Percentiles rank a stretch among this genome's conserved stretches.
phyloP scores from a whole-genome alignment of 352 stramenopile genomes.

The Phytophthora quininea region DNA sequence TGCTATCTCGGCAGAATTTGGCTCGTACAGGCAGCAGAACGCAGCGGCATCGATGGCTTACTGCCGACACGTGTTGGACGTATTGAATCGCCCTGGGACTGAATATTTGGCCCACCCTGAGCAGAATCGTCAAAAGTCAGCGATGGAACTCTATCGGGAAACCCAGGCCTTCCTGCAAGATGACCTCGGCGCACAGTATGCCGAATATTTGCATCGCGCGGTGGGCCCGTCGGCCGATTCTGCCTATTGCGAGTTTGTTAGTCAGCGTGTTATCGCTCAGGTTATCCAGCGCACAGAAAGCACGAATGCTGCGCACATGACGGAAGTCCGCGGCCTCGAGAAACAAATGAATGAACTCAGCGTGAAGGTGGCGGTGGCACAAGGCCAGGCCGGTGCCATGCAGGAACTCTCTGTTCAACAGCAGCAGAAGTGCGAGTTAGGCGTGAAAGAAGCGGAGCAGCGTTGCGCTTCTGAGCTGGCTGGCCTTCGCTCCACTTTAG shows the following conservation, averaged over 20 bases:
- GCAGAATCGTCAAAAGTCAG: slow-evolving; percentile 55
- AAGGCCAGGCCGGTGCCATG: slow-evolving; percentile 84
- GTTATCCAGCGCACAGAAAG: slow-evolving; percentile 82
- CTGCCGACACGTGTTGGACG: slow-evolving; percentile 67
- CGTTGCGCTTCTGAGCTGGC: slow-evolving; percentile 72
- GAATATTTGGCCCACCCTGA: slow-evolving; percentile 47
- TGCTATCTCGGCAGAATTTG: slow-evolving; percentile 47
- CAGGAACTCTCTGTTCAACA: slow-evolving; percentile 79
- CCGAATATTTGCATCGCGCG: slow-evolving; percentile 64
- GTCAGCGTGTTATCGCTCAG: slow-evolving; percentile 68
- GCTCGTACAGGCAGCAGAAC: slow-evolving; percentile 77
- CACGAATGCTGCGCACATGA: slow-evolving; percentile 78
- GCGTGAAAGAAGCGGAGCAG: slow-evolving; percentile 78
- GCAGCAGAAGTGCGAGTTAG: slow-evolving; percentile 79
- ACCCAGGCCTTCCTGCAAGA: slow-evolving; percentile 68
- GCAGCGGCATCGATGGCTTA: slow-evolving; percentile 85
- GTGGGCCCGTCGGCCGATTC: slow-evolving; percentile 80
- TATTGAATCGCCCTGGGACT: slow-evolving; percentile 42
- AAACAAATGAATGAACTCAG: slow-evolving; percentile 84
- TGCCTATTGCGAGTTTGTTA: slow-evolving; percentile 87
- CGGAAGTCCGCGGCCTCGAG: slow-evolving; percentile 75
- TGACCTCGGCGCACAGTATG: slow-evolving; percentile 54
- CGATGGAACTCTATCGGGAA: slow-evolving; percentile 77
- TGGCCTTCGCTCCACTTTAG: slow-evolving; percentile 67
- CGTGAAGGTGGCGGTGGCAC: slow-evolving; percentile 80